phyloP scores from a whole-genome alignment of 2,329 filamentous ascomycete genomes.

The Fusarium stilboides region DNA sequence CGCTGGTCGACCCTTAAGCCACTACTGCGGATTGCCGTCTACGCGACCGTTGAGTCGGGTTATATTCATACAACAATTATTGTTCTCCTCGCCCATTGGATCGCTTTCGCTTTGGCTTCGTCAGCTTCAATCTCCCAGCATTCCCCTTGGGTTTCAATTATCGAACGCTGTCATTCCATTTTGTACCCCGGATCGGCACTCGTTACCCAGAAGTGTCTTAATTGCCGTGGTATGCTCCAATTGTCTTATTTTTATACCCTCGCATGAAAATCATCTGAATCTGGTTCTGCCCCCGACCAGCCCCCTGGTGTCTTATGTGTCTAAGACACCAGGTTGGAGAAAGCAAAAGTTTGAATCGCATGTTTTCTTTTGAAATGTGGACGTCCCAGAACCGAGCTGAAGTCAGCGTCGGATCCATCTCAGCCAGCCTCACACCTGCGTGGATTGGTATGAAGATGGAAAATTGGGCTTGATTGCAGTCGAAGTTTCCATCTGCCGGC shows the following conservation, averaged over 20 bases:
- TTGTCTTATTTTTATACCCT: slow-evolving; percentile 40
- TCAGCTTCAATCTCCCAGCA: slow-evolving; percentile 41
- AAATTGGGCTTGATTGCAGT: slow-evolving; percentile 13
- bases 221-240: slow-evolving; percentile 49
- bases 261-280: slow-evolving; percentile 45
- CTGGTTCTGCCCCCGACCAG: slow-evolving; percentile 37
- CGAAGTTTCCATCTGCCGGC: slow-evolving; percentile 26
- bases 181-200: slow-evolving; percentile 41
- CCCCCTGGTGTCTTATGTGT: slow-evolving; percentile 29
- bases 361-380: slow-evolving; percentile 30
- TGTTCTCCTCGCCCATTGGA: slow-evolving; percentile 28
- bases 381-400: slow-evolving; percentile 34
- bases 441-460: slow-evolving; percentile 22
- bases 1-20: slow-evolving; percentile 43
- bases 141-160: slow-evolving; percentile 49
- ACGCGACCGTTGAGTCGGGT: slow-evolving; percentile 31
- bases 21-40: slow-evolving; percentile 21
- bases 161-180: slow-evolving; percentile 46
- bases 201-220: slow-evolving; percentile 46
- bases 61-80: slow-evolving; percentile 18
- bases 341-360: slow-evolving; percentile 22
- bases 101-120: slow-evolving; percentile 27
- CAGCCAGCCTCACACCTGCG: slow-evolving; percentile 16
- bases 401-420: slow-evolving; percentile 37
- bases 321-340: slow-evolving; percentile 37